A percentile compares a stretch with the other conserved stretches of the same genome.
Evolutionary conservation across 202 grass and related monocot genomes (phyloP).

Genomic region (Digitaria exilis): DNA sequence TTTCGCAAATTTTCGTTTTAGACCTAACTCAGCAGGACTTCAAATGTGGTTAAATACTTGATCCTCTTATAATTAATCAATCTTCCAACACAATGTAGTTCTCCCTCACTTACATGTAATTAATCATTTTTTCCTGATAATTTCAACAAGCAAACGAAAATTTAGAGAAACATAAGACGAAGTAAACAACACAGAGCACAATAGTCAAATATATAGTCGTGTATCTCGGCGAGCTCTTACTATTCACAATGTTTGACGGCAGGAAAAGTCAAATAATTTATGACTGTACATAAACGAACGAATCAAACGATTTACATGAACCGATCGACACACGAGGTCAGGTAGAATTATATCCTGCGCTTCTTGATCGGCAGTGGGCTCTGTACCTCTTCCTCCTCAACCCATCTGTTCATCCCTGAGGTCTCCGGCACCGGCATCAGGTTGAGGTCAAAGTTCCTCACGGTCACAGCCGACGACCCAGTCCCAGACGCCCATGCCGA

Average conservation of each 20-base stretch:
- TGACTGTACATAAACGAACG: background rate
- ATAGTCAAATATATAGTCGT: too few species aligned
- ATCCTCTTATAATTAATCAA: background rate
- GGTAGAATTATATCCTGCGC: slow-evolving; percentile 13
- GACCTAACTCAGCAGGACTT: background rate
- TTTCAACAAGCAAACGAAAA: background rate
- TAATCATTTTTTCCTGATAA: background rate
- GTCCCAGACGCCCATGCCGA: too few species aligned
- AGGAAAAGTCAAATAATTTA: background rate
- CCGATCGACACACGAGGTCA: background rate
- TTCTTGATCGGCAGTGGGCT: slow-evolving; percentile 71
- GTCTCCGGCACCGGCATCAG: slow-evolving; percentile 51
- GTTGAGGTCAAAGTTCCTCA: slow-evolving; percentile 86
- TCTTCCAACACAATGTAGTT: background rate
- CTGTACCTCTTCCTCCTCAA: slow-evolving; percentile 70
- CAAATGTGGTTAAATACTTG: background rate
- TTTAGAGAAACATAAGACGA: background rate
- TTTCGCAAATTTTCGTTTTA: background rate
- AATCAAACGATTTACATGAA: slow-evolving; percentile 28
- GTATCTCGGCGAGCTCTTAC: background rate
- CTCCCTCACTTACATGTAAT: background rate
- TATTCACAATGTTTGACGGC: background rate
- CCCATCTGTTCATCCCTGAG: slow-evolving; percentile 41
- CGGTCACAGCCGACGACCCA: background rate
- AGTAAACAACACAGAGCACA: background rate